A percentile compares a stretch with the other conserved stretches of the same genome.
Conservation (phyloP, 805 yeast genomes). For the Hanseniaspora taiwanica region DNA sequence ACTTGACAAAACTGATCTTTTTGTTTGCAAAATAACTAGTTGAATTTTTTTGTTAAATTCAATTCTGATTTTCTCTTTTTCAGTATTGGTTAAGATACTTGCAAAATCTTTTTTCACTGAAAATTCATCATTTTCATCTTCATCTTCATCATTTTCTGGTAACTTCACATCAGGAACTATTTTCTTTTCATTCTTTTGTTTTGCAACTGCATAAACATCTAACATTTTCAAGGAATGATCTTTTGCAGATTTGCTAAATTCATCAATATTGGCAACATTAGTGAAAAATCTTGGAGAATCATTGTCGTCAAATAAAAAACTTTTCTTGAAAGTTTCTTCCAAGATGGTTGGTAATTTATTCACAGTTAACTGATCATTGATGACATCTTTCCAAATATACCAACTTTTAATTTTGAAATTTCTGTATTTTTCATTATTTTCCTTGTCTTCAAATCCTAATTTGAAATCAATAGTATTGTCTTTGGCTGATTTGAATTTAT, state of each 20-base stretch:
- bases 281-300: constrained; percentile 56
- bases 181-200: constrained; percentile 35
- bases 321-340: constrained; percentile 70
- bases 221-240: constrained; percentile 41
- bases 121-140: constrained; percentile 28
- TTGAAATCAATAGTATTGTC: constrained; percentile 28
- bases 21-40: constrained; percentile 73
- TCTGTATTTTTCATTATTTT: constrained; percentile 28
- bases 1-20: constrained; percentile 68
- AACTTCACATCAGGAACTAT: constrained; percentile 46
- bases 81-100: constrained; percentile 41
- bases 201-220: constrained; percentile 48
- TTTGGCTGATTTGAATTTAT: constrained; percentile 5
- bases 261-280: constrained; percentile 2
- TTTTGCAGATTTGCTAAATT: constrained; percentile 35
- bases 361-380: constrained; percentile 49
- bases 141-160: constrained; percentile 24
- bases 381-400: constrained; percentile 43
- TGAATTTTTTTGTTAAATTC: constrained; percentile 67
- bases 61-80: constrained; percentile 40
- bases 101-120: constrained; percentile 34
- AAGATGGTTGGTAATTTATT: constrained; percentile 54
- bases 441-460: constrained; percentile 39
- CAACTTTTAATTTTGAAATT: constrained; percentile 47
- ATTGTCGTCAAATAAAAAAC: constrained; percentile 68